Conservation (phyloP, 140 eudicot genomes). For the Stevia rebaudiana region DNA sequence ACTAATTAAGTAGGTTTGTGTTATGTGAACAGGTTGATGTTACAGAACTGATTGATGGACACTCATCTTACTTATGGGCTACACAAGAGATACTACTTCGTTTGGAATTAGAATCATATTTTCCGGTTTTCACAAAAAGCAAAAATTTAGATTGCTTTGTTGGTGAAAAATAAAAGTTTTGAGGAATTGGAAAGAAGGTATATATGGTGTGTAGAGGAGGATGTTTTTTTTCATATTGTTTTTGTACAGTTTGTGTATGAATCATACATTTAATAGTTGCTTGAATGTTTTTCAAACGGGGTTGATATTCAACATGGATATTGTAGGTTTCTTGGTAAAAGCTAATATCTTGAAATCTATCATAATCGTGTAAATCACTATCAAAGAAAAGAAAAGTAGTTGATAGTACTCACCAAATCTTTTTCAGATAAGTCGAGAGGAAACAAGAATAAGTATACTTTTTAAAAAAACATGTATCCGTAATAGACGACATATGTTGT, state of each 20-base stretch:
- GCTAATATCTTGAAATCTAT: too few relatives aligned
- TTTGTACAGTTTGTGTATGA: conserved; percentile 15
- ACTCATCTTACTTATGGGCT: conserved; percentile 86
- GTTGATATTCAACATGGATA: too few relatives aligned
- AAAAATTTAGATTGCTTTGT: conserved; percentile 9
- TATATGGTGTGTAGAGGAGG: conserved; percentile 5
- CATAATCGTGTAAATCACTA: too few relatives aligned
- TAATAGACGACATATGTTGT: too few relatives aligned
- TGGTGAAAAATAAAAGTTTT: conserved; percentile 6
- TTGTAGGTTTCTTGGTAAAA: too few relatives aligned
- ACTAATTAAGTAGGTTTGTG: too few relatives aligned
- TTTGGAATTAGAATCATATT: conserved; percentile 69
- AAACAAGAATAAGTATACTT: too few relatives aligned
- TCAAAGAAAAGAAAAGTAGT: too few relatives aligned
- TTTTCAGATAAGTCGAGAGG: too few relatives aligned
- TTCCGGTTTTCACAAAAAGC: conserved; percentile 51
- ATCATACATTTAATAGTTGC: not conserved
- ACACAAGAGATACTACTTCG: conserved; percentile 71
- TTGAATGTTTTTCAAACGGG: too few relatives aligned
- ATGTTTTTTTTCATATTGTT: conserved; percentile 1
- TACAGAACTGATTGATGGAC: conserved; percentile 79
- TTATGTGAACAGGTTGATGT: conserved; percentile 68
- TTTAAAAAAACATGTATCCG: too few relatives aligned
- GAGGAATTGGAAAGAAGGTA: conserved; percentile 9
- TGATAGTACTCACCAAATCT: too few relatives aligned